A percentile compares a stretch with the other conserved stretches of the same genome.
These are phyloP conservation scores for Entomortierella chlamydospora DNA, from an alignment of 192 early-diverging fungal genomes.

Conservation along the genomic window DNA sequence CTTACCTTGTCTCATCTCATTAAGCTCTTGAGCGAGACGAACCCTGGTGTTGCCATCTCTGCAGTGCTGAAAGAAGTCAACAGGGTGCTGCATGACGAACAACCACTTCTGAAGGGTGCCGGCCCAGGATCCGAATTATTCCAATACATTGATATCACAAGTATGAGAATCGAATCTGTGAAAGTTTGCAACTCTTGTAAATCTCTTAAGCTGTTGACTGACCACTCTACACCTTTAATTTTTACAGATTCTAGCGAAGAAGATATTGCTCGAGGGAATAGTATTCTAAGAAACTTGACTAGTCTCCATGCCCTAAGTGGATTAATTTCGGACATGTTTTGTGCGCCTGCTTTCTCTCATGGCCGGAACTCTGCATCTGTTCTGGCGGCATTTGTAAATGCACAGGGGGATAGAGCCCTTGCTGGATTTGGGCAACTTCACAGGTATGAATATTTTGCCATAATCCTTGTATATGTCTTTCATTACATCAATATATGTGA, in stretches of 20 bases:
- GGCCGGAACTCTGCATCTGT: conserved; percentile 69
- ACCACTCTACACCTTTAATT: not conserved
- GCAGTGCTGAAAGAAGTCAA: conserved; percentile 67
- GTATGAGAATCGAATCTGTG: conserved; percentile 45
- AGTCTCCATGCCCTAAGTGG: conserved; percentile 70
- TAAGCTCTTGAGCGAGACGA: conserved; percentile 74
- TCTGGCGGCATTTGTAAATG: conserved; percentile 70
- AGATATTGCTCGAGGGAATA: conserved; percentile 58
- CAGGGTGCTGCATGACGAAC: conserved; percentile 53
- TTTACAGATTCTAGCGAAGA: conserved; percentile 54
- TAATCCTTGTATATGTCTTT: not conserved
- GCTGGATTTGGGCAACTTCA: conserved; percentile 69
- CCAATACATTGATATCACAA: conserved; percentile 71
- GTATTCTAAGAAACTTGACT: conserved; percentile 66
- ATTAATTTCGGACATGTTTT: conserved; percentile 79
- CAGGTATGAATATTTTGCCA: conserved; percentile 49
- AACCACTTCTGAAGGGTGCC: conserved; percentile 58
- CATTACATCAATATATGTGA: too few relatives aligned
- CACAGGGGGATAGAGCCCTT: conserved; percentile 61
- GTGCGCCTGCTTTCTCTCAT: conserved; percentile 72
- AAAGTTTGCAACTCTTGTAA: not conserved
- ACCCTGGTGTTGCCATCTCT: conserved; percentile 64
- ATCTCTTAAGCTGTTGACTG: not conserved
- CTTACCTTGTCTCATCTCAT: conserved; percentile 79
- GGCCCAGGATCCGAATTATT: conserved; percentile 54